Percentiles rank a stretch among this genome's conserved stretches.
These are phyloP conservation scores for Chlorella ohadii DNA, from an alignment of 139 green algal genomes.

Conservation along the genomic window DNA sequence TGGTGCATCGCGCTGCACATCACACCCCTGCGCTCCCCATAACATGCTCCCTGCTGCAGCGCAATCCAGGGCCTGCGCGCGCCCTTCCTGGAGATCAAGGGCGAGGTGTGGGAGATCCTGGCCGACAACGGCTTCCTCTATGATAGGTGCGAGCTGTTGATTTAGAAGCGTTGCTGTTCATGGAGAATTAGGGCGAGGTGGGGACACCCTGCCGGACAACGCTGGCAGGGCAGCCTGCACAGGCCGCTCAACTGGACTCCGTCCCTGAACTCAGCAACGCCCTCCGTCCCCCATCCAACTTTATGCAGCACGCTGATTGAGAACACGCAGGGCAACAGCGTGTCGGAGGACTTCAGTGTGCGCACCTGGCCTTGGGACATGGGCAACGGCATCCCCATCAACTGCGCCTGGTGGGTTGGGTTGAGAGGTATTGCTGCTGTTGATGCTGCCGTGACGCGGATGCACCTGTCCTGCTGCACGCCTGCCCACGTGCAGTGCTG, in stretches of 20 bases:
- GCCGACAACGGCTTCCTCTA: not conserved
- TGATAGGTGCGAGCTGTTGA: not conserved
- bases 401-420: not conserved
- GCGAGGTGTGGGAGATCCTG: constrained; percentile 1
- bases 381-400: constrained; percentile 38
- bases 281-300: not conserved
- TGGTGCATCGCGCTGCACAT: no score
- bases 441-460: no score
- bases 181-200: no score
- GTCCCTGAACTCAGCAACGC: no score
- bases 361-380: constrained; percentile 39
- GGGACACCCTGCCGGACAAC: no score
- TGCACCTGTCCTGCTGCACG: no score
- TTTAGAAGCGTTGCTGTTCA: no score
- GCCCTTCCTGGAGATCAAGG: not conserved
- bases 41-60: not conserved
- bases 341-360: not conserved
- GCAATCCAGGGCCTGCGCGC: not conserved
- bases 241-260: no score
- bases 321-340: not conserved
- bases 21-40: no score
- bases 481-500: no score
- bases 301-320: constrained; percentile 38
- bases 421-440: no score
- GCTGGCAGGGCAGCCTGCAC: no score